These are phyloP conservation scores for Elsinoe ampelina DNA, from an alignment of 2,329 filamentous ascomycete species.

Conservation along the genomic window DNA sequence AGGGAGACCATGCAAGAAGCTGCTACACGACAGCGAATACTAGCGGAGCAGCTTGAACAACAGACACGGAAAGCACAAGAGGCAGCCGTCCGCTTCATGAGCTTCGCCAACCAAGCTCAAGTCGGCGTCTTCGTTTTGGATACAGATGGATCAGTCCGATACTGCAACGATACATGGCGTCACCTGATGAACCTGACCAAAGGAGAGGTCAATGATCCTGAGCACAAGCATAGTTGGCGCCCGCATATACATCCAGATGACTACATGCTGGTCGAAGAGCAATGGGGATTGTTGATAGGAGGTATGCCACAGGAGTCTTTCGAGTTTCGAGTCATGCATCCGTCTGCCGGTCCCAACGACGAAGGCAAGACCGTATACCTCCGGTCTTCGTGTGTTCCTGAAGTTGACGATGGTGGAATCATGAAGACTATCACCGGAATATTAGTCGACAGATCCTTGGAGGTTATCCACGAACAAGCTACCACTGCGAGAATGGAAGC, in stretches of 20 bases:
- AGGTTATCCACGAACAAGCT: constrained; percentile 34
- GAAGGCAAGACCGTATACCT: constrained; percentile 17
- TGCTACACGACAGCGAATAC: constrained; percentile 12
- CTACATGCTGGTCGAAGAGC: constrained; percentile 5
- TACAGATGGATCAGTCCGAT: constrained; percentile 16
- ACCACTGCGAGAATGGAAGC: constrained; percentile 25
- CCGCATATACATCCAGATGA: constrained; percentile 19
- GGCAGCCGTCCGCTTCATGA: not conserved
- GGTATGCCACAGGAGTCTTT: not conserved
- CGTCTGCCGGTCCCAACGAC: not conserved
- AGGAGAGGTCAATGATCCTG: constrained; percentile 9
- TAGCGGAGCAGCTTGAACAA: constrained; percentile 14
- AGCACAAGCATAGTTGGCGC: constrained; percentile 13
- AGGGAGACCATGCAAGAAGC: constrained; percentile 4
- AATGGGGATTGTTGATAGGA: constrained; percentile 14
- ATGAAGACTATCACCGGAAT: constrained; percentile 34
- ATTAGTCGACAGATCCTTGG: constrained; percentile 36
- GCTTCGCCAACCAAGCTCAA: constrained; percentile 5
- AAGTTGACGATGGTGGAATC: constrained; percentile 25
- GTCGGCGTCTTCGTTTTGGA: constrained; percentile 19
- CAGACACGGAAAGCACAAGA: constrained; percentile 2
- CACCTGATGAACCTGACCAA: constrained; percentile 15
- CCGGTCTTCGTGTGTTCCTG: constrained; percentile 19
- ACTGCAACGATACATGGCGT: constrained; percentile 20
- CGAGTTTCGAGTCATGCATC: constrained; percentile 18